Conservation (phyloP, 345 rosid species). For the Hirschfeldia incana region DNA sequence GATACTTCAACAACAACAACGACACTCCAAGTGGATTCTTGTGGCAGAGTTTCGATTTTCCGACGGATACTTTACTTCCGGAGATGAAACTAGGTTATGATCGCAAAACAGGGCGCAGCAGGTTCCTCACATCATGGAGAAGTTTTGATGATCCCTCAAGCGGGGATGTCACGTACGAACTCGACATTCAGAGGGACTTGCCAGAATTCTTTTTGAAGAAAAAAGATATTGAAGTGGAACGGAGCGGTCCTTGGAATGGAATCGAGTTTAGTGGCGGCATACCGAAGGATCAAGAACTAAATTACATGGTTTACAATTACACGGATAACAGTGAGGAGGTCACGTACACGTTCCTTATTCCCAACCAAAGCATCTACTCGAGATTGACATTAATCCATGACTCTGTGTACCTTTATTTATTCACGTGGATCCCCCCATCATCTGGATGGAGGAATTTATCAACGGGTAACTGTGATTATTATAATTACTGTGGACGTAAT, state of each 20-base stretch:
- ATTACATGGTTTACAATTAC: no score
- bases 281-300: no score
- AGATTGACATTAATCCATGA: no score
- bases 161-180: constrained; percentile 46
- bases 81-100: constrained; percentile 47
- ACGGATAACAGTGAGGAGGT: no score
- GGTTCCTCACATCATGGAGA: constrained; percentile 58
- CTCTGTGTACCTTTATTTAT: no score
- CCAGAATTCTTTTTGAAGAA: constrained; percentile 49
- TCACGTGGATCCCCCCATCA: no score
- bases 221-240: neutral
- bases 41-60: no score
- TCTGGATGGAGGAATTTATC: no score
- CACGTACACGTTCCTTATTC: no score
- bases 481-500: no score
- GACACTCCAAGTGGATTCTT: neutral
- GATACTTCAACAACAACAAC: constrained; percentile 27
- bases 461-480: no score
- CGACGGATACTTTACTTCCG: neutral
- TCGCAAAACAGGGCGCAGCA: constrained; percentile 36
- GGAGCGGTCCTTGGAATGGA: constrained; percentile 81
- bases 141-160: constrained; percentile 50
- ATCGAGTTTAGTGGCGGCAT: constrained; percentile 44
- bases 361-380: no score
- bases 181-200: constrained; percentile 44